Evolutionary conservation across 176 grass and related monocot genomes (phyloP).

Genomic region (Neostapfia colusana): DNA sequence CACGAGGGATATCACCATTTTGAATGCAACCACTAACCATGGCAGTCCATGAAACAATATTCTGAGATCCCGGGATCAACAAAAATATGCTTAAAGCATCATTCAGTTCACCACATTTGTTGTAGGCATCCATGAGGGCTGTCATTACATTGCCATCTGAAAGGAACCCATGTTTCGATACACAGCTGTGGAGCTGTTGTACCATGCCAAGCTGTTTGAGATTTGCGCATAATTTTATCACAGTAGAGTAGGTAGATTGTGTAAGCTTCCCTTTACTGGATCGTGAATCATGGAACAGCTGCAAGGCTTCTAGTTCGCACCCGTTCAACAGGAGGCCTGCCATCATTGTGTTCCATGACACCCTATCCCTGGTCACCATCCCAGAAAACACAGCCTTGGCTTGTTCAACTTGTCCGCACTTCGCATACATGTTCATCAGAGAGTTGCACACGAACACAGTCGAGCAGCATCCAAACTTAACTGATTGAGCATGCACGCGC

Average conservation of each 20-base stretch:
- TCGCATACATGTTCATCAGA: conserved; percentile 71
- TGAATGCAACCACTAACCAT: conserved; percentile 65
- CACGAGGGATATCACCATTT: conserved; percentile 44
- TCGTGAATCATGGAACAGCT: conserved; percentile 55
- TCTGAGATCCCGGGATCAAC: conserved; percentile 39
- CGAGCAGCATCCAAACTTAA: conserved; percentile 52
- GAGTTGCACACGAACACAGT: conserved; percentile 49
- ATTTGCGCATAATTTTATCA: conserved; percentile 70
- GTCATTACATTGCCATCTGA: conserved; percentile 58
- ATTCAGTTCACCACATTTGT: conserved; percentile 51
- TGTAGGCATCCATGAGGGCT: conserved; percentile 54
- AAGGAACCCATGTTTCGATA: conserved; percentile 53
- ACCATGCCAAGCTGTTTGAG: conserved; percentile 51
- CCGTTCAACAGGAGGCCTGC: conserved; percentile 56
- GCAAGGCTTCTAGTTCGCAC: conserved; percentile 46
- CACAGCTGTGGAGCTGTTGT: conserved; percentile 63
- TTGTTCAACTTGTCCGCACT: conserved; percentile 49
- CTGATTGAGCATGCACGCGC: conserved; percentile 41
- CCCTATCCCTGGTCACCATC: conserved; percentile 54
- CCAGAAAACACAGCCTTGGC: conserved; percentile 53
- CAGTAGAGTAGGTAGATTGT: conserved; percentile 53
- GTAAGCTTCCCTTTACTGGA: conserved; percentile 36
- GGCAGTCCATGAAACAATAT: conserved; percentile 75
- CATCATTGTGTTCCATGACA: conserved; percentile 68
- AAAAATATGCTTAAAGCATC: conserved; percentile 56